These are phyloP conservation scores for Phialocephala sp. DNA, from an alignment of 2,329 filamentous ascomycete genomes.

Conservation along the genomic window DNA sequence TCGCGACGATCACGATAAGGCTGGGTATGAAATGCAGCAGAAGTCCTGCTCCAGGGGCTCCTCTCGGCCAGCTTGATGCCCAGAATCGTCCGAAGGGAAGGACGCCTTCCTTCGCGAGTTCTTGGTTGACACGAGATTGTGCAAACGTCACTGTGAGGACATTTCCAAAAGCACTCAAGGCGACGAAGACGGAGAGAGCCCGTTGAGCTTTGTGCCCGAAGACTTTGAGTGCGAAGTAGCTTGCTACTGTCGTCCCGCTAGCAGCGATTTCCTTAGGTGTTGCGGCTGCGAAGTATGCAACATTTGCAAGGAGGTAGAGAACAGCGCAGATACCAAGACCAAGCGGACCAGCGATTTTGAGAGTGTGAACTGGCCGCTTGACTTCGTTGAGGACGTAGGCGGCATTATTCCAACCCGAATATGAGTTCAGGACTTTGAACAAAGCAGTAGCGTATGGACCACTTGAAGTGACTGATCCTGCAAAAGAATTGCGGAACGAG, in stretches of 20 bases:
- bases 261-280: constrained; percentile 58
- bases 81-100: constrained; percentile 49
- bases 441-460: constrained; percentile 53
- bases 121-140: constrained; percentile 53
- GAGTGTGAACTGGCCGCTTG: constrained; percentile 58
- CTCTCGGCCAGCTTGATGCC: constrained; percentile 33
- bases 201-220: constrained; percentile 46
- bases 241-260: constrained; percentile 59
- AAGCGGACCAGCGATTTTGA: constrained; percentile 61
- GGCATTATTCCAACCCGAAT: constrained; percentile 58
- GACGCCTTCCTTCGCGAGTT: constrained; percentile 53
- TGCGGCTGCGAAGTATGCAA: constrained; percentile 64
- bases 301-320: constrained; percentile 61
- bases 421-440: constrained; percentile 61
- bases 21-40: constrained; percentile 8
- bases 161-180: constrained; percentile 54
- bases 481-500: constrained; percentile 54
- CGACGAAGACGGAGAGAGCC: constrained; percentile 46
- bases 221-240: constrained; percentile 58
- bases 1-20: constrained; percentile 1
- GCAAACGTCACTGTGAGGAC: constrained; percentile 55
- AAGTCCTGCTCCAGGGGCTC: constrained; percentile 27
- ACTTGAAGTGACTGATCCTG: constrained; percentile 49
- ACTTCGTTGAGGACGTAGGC: constrained; percentile 63
- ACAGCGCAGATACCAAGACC: constrained; percentile 57